Evolutionary conservation across 129 eudicot species (phyloP), one percentile per base, ranked within the genome.

Genomic region (Helianthus tuberosus): DNA sequence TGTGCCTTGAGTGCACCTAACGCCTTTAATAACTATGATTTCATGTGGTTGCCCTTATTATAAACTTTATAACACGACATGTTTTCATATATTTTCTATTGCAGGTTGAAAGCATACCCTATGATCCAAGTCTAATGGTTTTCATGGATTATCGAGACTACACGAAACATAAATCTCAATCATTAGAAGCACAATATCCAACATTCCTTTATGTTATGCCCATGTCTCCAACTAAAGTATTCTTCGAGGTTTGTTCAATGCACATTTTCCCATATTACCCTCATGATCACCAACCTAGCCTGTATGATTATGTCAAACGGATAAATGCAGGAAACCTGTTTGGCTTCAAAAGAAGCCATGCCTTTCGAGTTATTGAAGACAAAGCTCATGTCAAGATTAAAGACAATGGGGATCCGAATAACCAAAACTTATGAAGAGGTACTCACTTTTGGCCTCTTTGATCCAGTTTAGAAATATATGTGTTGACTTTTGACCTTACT

Each of bases 191-290:
- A 75, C 52, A 85, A 79, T 88, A 84, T 84, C 99, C 99, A 11
- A 90, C 99, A 11, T 94, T 94, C 82, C 93, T 94, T 43, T 94
- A 94, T 79, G 99, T 87, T 57, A 94, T 94, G 99, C 88, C 97
- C 20, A 91, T 94, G 97, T 84, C 99, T 36, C 96, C 93, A 58
- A 94, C 94, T 44, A 91, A 88, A 83, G 77, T 94, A 43, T 94
- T 94, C 87, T 91, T 90, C 64, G 99, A 94, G 98, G 98, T 93
- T 73, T 39, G 82, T 29, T 53, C 13, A 67, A 73, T 14, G 71
- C 48, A 48, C 53, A 38, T 67, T 81, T 66, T 53, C n/a, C 55
- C 2, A 23, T 12, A 9, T 64, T 11, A 69, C 12, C 10, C 2
- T 72, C 43, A 20, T 58, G 52, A 32, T 7, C 49, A 11, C 53